Evolutionary conservation across 2,329 filamentous ascomycete genomes (phyloP).

Genomic region (Exophiala phaeomuriformis): DNA sequence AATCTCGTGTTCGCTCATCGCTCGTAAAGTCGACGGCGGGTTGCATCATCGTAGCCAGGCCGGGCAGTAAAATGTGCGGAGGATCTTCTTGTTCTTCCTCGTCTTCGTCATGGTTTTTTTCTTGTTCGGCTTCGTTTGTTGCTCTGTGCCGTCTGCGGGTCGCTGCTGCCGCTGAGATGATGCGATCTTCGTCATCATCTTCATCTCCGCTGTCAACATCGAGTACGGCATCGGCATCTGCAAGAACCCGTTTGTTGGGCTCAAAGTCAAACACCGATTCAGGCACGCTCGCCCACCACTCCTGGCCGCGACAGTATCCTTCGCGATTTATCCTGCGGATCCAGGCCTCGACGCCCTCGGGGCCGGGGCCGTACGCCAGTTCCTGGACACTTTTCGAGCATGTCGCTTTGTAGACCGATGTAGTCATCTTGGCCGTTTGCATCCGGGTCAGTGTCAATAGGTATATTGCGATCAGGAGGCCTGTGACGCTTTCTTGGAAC

Average conservation of each 20-base stretch:
- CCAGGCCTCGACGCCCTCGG: conserved; percentile 55
- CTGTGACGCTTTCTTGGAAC: conserved; percentile 37
- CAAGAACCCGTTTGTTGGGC: conserved; percentile 23
- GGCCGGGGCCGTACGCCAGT: conserved; percentile 35
- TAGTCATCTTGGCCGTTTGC: conserved; percentile 26
- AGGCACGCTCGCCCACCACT: conserved; percentile 60
- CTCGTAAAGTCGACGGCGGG: conserved; percentile 42
- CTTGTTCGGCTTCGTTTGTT: conserved; percentile 5
- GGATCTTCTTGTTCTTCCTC: conserved; percentile 27
- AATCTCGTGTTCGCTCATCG: conserved; percentile 39
- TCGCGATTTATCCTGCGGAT: conserved; percentile 49
- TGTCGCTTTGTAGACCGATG: conserved; percentile 19
- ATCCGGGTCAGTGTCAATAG: conserved; percentile 38
- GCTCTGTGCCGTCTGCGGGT: background rate
- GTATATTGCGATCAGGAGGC: conserved; percentile 39
- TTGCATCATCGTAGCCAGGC: conserved; percentile 47
- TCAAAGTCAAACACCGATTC: conserved; percentile 34
- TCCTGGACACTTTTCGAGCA: conserved; percentile 9
- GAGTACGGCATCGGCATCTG: background rate
- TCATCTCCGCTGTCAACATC: conserved; percentile 1
- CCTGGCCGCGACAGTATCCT: conserved; percentile 49
- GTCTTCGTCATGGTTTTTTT: conserved; percentile 27
- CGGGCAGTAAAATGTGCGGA: conserved; percentile 37
- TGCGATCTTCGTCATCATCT: conserved; percentile 21
- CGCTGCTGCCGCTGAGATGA: background rate